Evolutionary conservation across 192 early-diverging fungal species (phyloP).

Genomic region (Coemansia umbellata): DNA sequence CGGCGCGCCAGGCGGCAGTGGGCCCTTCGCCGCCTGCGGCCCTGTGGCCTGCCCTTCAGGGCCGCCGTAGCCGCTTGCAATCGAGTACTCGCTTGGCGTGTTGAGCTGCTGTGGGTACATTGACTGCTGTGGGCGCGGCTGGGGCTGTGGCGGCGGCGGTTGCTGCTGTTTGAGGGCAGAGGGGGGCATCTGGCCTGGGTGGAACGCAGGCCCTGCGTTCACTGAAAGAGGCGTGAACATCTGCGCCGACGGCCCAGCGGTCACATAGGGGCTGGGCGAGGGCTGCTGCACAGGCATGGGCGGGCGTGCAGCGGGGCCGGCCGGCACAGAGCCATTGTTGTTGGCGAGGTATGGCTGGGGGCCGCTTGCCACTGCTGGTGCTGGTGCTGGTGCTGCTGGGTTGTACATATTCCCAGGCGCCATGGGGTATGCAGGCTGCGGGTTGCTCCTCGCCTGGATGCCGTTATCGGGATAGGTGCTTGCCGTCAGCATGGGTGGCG

Average conservation of each 20-base stretch:
- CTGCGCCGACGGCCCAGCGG: not conserved
- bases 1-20: no score
- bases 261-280: not conserved
- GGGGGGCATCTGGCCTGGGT: not conserved
- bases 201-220: constrained; percentile 1
- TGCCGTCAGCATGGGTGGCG: no score
- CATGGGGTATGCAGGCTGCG: no score
- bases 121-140: not conserved
- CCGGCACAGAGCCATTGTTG: not conserved
- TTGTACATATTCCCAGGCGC: no score
- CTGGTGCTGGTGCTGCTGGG: no score
- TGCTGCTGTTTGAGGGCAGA: not conserved
- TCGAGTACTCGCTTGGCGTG: not conserved
- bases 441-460: no score
- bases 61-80: not conserved
- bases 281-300: not conserved
- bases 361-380: not conserved
- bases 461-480: no score
- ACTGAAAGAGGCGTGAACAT: not conserved
- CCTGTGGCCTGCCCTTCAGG: not conserved
- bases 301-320: not conserved
- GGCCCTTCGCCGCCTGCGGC: not conserved
- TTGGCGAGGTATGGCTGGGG: constrained; percentile 10
- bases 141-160: constrained; percentile 3
- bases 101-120: constrained; percentile 1